These are phyloP conservation scores for Guyanaporus albipodus DNA, from an alignment of 768 basidiomycete genomes.

Conservation along the genomic window DNA sequence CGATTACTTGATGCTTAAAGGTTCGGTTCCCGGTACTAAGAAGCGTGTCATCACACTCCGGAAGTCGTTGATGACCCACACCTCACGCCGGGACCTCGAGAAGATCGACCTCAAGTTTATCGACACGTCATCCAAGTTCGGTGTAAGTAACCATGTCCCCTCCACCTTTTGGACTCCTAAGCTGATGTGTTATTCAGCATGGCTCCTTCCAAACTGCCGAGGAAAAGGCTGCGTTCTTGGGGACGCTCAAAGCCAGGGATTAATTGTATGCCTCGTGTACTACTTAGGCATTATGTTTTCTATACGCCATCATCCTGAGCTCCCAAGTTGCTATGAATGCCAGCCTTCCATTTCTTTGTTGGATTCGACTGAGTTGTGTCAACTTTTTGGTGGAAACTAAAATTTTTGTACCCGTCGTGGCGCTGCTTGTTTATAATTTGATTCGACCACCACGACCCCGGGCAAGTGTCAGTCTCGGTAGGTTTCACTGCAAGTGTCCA, in stretches of 20 bases:
- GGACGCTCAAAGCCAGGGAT: slow-evolving; percentile 82
- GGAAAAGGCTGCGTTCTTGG: slow-evolving; percentile 94
- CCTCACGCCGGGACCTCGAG: slow-evolving; percentile 93
- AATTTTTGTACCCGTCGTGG: too few species aligned
- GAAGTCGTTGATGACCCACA: slow-evolving; percentile 96
- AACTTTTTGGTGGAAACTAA: not conserved
- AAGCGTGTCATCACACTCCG: slow-evolving; percentile 98
- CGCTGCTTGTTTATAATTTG: too few species aligned
- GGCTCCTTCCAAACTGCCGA: slow-evolving; percentile 95
- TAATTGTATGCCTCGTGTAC: slow-evolving; percentile 45
- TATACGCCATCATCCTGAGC: slow-evolving; percentile 34
- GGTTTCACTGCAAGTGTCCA: slow-evolving; percentile 15
- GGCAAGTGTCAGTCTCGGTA: slow-evolving; percentile 44
- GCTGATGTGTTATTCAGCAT: slow-evolving; percentile 48
- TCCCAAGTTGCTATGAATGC: slow-evolving; percentile 43
- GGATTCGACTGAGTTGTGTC: not conserved
- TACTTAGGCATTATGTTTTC: slow-evolving; percentile 36
- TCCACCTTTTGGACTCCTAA: not conserved
- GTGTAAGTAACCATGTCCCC: slow-evolving; percentile 50
- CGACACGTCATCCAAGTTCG: slow-evolving; percentile 97
- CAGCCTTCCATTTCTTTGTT: slow-evolving; percentile 19
- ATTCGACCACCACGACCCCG: slow-evolving; percentile 10
- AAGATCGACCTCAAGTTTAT: slow-evolving; percentile 98
- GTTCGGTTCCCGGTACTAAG: slow-evolving; percentile 91
- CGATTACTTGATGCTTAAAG: slow-evolving; percentile 97